A percentile compares a stretch with the other conserved stretches of the same genome.
Conservation (phyloP, 768 basidiomycete species). For the Psilocybe cubensis region DNA sequence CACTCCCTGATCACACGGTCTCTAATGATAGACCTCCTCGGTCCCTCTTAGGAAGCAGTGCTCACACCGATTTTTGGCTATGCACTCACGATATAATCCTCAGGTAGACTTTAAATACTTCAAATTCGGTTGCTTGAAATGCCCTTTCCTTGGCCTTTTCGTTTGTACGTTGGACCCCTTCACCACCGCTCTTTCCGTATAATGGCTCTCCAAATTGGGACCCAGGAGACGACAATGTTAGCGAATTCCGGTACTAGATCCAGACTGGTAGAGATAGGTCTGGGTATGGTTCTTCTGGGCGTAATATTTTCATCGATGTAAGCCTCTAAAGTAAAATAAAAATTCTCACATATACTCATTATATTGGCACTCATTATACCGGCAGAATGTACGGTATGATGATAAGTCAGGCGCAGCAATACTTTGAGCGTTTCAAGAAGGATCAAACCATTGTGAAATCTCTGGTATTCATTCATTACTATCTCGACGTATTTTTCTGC, state of each 20-base stretch:
- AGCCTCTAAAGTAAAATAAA: no score
- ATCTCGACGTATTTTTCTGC: no score
- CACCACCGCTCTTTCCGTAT: conserved; percentile 4
- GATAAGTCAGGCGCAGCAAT: conserved; percentile 34
- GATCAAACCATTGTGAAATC: conserved; percentile 31
- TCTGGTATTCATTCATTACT: conserved; percentile 24
- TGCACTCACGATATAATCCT: not conserved
- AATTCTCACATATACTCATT: no score
- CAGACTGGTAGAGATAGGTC: conserved; percentile 23
- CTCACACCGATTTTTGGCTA: conserved; percentile 2
- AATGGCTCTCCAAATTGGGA: not conserved
- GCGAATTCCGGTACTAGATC: conserved; percentile 20
- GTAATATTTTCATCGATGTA: conserved; percentile 35
- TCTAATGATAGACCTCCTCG: not conserved
- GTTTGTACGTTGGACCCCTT: not conserved
- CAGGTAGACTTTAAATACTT: not conserved
- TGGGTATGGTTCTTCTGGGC: conserved; percentile 39
- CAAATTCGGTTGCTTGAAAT: no score
- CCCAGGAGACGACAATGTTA: not conserved
- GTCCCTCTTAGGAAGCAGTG: not conserved
- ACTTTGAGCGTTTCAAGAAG: conserved; percentile 32
- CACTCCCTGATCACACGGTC: not conserved
- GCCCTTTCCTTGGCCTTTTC: no score
- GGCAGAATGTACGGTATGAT: conserved; percentile 35
- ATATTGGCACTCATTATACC: no score